phyloP scores from a whole-genome alignment of 129 eudicot species.

The Artemisia argyi region DNA sequence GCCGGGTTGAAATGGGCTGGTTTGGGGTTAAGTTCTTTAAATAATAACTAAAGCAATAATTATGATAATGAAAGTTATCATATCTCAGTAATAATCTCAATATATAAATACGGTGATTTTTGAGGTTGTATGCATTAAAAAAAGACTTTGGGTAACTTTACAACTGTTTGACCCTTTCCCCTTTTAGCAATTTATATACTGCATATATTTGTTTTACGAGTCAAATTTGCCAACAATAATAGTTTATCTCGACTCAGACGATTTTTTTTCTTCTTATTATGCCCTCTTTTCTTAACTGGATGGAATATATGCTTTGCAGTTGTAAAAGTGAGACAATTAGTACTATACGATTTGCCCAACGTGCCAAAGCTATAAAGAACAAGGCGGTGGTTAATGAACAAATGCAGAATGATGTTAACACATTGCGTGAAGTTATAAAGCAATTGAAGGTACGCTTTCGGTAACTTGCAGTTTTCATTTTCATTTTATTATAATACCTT shows the following conservation, averaged over 20 bases:
- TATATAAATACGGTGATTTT: too few species aligned
- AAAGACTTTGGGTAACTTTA: neutral
- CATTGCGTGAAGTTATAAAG: slow-evolving; percentile 78
- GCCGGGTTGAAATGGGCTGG: neutral
- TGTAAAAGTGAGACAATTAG: slow-evolving; percentile 88
- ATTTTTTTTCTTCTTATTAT: slow-evolving; percentile 18
- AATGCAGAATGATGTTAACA: slow-evolving; percentile 84
- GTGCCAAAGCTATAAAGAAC: slow-evolving; percentile 94
- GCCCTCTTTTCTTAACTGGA: slow-evolving; percentile 18
- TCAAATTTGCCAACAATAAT: neutral
- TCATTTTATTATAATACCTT: neutral
- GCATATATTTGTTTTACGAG: neutral
- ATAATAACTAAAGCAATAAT: neutral
- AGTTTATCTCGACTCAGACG: slow-evolving; percentile 1
- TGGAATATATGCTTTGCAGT: slow-evolving; percentile 44
- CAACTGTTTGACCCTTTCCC: neutral
- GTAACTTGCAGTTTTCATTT: neutral
- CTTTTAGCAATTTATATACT: neutral
- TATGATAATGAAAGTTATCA: neutral
- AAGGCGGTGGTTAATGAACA: slow-evolving; percentile 88
- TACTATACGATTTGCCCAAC: slow-evolving; percentile 91
- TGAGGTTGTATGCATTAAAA: too few species aligned
- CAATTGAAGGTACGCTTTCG: slow-evolving; percentile 58
- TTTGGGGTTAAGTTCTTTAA: neutral
- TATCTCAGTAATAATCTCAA: neutral